These are phyloP conservation scores for Gaeumannomyces sp. DNA, from an alignment of 2,329 filamentous ascomycete genomes.

Conservation along the genomic window DNA sequence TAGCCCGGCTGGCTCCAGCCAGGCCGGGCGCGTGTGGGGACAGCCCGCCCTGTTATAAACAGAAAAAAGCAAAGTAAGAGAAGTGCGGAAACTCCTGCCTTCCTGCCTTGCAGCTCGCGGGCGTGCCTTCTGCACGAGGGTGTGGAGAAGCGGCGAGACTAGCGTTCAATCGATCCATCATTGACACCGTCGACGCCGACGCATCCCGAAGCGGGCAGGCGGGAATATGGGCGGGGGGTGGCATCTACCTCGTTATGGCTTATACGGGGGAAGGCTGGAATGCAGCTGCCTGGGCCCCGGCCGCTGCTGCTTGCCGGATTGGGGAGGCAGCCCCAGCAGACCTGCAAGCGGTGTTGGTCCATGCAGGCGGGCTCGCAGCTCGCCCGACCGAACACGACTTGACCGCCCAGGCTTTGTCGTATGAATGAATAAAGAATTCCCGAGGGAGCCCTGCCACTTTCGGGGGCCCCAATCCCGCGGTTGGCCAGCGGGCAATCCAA, in stretches of 20 bases:
- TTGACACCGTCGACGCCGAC: not conserved
- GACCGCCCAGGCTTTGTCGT: not conserved
- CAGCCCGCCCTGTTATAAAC: not conserved
- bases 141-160: not conserved
- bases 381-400: not conserved
- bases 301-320: not conserved
- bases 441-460: not conserved
- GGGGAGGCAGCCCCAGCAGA: not conserved
- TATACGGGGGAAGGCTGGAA: not conserved
- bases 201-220: not conserved
- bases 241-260: not conserved
- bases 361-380: not conserved
- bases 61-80: not conserved
- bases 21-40: not conserved
- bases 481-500: not conserved
- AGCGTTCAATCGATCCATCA: not conserved
- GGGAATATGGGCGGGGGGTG: not conserved
- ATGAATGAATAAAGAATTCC: not conserved
- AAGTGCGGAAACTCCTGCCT: not conserved
- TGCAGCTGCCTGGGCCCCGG: not conserved
- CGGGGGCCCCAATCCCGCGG: too few species aligned
- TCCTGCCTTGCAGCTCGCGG: not conserved
- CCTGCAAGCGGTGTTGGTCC: not conserved
- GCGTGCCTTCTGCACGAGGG: not conserved
- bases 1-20: too few species aligned